phyloP scores from a whole-genome alignment of 2,329 filamentous ascomycete genomes.

The Xylariaceae sp. region DNA sequence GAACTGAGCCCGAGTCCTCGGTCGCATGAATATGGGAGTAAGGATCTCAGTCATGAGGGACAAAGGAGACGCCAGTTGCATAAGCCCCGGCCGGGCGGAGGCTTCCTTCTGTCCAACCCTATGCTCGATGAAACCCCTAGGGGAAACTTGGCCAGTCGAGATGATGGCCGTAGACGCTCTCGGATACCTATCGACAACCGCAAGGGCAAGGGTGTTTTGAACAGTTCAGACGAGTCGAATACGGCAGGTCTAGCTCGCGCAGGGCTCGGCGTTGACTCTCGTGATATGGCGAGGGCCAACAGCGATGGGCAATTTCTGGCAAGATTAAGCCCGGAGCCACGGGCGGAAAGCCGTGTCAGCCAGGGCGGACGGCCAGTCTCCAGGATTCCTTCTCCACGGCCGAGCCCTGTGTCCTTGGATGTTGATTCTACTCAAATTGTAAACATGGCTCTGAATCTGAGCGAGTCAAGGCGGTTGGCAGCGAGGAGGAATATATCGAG shows the following conservation, averaged over 20 bases:
- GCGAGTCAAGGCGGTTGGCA: conserved; percentile 73
- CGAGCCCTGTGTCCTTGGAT: conserved; percentile 50
- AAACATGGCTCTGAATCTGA: conserved; percentile 86
- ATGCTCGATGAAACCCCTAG: conserved; percentile 35
- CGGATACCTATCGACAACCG: conserved; percentile 35
- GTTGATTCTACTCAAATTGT: conserved; percentile 88
- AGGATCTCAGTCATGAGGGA: conserved; percentile 23
- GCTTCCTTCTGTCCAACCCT: conserved; percentile 54
- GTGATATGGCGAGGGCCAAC: conserved; percentile 16
- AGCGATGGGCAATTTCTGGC: conserved; percentile 18
- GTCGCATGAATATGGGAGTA: conserved; percentile 20
- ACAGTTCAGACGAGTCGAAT: conserved; percentile 19
- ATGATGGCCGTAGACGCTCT: conserved; percentile 37
- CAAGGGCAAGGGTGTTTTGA: conserved; percentile 31
- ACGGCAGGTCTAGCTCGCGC: conserved; percentile 3
- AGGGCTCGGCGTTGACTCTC: conserved; percentile 18
- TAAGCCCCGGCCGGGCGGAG: conserved; percentile 51
- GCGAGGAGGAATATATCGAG: conserved; percentile 59
- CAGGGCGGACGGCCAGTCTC: conserved; percentile 31
- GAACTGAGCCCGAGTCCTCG: conserved; percentile 18
- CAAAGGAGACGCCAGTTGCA: conserved; percentile 38
- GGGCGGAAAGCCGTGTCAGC: conserved; percentile 30
- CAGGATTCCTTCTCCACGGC: conserved; percentile 29
- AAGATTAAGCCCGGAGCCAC: conserved; percentile 9
- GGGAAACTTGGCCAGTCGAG: conserved; percentile 25